phyloP scores from a whole-genome alignment of 176 grass and related monocot genomes.

The Oryza longistaminata region DNA sequence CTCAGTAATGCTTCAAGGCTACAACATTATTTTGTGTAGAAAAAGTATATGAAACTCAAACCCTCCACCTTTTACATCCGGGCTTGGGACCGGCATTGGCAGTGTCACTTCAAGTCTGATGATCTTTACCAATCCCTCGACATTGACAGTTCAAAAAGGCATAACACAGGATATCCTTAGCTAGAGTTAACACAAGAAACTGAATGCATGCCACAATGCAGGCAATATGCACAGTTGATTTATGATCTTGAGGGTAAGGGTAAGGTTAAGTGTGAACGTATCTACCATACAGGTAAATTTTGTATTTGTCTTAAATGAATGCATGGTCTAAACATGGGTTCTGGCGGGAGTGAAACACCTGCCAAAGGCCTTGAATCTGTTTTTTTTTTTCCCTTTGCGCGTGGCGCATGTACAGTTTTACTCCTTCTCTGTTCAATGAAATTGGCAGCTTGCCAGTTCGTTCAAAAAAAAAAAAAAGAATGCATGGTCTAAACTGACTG shows the following conservation, averaged over 20 bases:
- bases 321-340: neutral
- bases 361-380: too few species aligned
- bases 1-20: neutral
- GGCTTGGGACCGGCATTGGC: slow-evolving; percentile 57
- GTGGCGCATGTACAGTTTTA: too few species aligned
- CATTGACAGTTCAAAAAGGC: neutral
- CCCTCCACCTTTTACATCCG: slow-evolving; percentile 60
- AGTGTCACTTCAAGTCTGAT: slow-evolving; percentile 51
- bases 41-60: slow-evolving; percentile 28
- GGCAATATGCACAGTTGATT: neutral
- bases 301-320: slow-evolving; percentile 6
- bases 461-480: too few species aligned
- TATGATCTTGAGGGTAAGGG: neutral
- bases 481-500: neutral
- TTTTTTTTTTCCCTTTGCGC: too few species aligned
- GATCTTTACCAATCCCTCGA: slow-evolving; percentile 1
- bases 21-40: neutral
- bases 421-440: too few species aligned
- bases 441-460: too few species aligned
- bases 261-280: neutral
- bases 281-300: neutral
- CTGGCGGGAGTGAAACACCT: too few species aligned
- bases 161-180: neutral
- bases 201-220: neutral
- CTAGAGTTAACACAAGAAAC: neutral